Percentiles rank a stretch among this genome's conserved stretches.
phyloP scores from a whole-genome alignment of 2,329 filamentous ascomycete genomes.

The Emergomyces pasteurianus region DNA sequence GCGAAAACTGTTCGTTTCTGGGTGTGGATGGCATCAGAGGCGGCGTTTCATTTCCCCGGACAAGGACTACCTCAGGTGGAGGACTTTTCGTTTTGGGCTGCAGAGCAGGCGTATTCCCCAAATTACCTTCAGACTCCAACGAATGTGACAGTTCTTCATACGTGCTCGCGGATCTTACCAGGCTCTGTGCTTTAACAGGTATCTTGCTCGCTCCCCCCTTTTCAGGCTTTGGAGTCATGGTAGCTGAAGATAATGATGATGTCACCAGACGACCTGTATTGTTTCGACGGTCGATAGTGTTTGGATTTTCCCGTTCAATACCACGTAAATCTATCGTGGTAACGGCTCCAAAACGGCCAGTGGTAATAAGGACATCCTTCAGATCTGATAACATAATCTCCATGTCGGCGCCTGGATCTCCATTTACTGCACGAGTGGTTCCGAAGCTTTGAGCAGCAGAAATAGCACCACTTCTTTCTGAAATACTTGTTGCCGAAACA shows the following conservation, averaged over 20 bases:
- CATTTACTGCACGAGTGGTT: neutral
- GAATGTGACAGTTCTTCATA: neutral
- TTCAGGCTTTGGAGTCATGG: neutral
- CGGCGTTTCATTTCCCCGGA: neutral
- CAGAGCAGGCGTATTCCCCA: neutral
- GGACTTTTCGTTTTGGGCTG: neutral
- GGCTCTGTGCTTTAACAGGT: neutral
- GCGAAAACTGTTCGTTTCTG: neutral
- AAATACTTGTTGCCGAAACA: neutral
- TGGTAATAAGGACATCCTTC: too few relatives aligned
- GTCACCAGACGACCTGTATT: neutral
- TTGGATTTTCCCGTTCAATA: neutral
- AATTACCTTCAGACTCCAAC: neutral
- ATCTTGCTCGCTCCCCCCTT: neutral
- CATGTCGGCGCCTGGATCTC: neutral
- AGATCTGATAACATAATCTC: neutral
- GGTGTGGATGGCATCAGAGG: neutral
- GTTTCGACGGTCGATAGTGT: neutral
- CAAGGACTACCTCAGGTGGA: neutral
- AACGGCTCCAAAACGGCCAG: neutral
- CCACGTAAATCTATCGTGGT: neutral
- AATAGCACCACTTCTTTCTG: neutral
- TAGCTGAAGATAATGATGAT: neutral
- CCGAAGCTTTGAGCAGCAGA: neutral
- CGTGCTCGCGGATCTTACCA: neutral